phyloP scores from a whole-genome alignment of 805 yeast species.

The Candida khao-thaluensis region DNA sequence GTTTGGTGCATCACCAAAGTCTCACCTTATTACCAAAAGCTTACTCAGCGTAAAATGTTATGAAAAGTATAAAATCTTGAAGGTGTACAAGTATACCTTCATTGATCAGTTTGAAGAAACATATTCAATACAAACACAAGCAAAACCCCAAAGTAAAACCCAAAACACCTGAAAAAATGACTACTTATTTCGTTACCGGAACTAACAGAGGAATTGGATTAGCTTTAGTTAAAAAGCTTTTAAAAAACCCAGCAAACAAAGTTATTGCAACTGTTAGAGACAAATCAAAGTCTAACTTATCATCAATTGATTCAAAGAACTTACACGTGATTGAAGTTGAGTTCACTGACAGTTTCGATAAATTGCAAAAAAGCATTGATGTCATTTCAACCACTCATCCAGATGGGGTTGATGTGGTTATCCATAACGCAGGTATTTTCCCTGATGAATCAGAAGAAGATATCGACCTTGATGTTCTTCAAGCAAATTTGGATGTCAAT shows the following conservation, averaged over 20 bases:
- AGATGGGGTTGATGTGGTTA: conserved; percentile 35
- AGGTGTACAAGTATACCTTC: too few species aligned
- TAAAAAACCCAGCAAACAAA: background rate
- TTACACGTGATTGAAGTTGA: conserved; percentile 7
- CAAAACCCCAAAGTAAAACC: too few species aligned
- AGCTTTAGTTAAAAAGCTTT: background rate
- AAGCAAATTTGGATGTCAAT: conserved; percentile 1
- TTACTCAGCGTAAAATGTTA: too few species aligned
- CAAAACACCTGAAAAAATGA: background rate
- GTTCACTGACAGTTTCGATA: background rate
- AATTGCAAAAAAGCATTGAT: conserved; percentile 6
- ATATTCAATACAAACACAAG: too few species aligned
- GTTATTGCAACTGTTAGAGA: conserved; percentile 5
- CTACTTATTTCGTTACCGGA: conserved; percentile 1
- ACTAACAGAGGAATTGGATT: conserved; percentile 5
- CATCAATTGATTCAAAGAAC: background rate
- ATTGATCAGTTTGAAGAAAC: too few species aligned
- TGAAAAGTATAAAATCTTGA: too few species aligned
- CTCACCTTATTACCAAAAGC: too few species aligned
- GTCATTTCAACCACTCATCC: conserved; percentile 14
- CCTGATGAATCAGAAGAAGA: background rate
- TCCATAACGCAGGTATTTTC: conserved; percentile 31
- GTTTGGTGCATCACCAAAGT: too few species aligned
- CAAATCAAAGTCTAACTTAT: background rate
- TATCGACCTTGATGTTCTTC: background rate